Percentiles rank a stretch among this genome's conserved stretches.
Conservation (phyloP, 2,329 filamentous ascomycete species). For the Cladosporium sp. region DNA sequence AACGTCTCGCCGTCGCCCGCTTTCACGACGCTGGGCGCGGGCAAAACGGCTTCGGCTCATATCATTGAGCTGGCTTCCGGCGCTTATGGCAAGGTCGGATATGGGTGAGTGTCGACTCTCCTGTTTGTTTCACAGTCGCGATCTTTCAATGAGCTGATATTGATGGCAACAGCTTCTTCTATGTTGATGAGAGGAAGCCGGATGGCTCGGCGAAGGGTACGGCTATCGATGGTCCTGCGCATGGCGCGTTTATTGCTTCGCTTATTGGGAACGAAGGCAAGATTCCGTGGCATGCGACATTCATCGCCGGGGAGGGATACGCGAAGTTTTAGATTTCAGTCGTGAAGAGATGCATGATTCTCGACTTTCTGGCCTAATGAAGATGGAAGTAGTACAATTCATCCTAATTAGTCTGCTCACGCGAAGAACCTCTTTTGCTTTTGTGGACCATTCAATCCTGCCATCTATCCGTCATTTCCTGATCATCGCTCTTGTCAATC, state of each 20-base stretch:
- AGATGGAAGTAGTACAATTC: no score
- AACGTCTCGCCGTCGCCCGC: constrained; percentile 28
- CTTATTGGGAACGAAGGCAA: constrained; percentile 11
- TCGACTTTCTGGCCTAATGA: no score
- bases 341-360: not conserved
- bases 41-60: constrained; percentile 38
- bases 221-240: constrained; percentile 15
- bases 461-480: not conserved
- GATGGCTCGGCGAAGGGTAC: constrained; percentile 31
- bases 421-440: not conserved
- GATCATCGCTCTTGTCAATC: not conserved
- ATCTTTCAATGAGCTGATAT: constrained; percentile 5
- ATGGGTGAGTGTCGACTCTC: constrained; percentile 24
- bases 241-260: constrained; percentile 18
- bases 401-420: no score
- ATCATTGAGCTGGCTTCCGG: constrained; percentile 33
- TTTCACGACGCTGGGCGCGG: constrained; percentile 35
- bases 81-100: constrained; percentile 33
- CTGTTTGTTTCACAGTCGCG: constrained; percentile 12
- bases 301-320: constrained; percentile 19
- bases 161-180: constrained; percentile 45
- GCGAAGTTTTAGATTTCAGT: constrained; percentile 10
- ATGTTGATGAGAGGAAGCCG: constrained; percentile 45
- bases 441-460: not conserved
- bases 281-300: constrained; percentile 21